Evolutionary conservation across 768 basidiomycete genomes (phyloP).

Genomic region (Sporobolomyces pararoseus): DNA sequence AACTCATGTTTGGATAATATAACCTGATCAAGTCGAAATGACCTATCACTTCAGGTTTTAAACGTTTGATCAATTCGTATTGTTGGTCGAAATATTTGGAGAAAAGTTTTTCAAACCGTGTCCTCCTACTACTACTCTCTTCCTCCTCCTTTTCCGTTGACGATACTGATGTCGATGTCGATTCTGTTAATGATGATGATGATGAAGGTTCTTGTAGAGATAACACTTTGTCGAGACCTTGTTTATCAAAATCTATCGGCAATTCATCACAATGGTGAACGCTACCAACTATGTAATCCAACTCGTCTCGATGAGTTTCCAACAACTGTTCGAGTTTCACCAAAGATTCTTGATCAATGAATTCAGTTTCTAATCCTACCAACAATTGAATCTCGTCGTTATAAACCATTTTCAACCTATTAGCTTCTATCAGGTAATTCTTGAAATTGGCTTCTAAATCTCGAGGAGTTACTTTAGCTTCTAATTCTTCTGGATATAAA

Average conservation of each 20-base stretch:
- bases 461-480: slow-evolving; percentile 60
- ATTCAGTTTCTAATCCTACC: slow-evolving; percentile 89
- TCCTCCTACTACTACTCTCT: too few relatives aligned
- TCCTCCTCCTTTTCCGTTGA: too few relatives aligned
- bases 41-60: slow-evolving; percentile 82
- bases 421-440: slow-evolving; percentile 71
- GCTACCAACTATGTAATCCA: slow-evolving; percentile 88
- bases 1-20: slow-evolving; percentile 59
- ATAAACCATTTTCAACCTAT: slow-evolving; percentile 65
- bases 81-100: slow-evolving; percentile 80
- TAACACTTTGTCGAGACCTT: slow-evolving; percentile 65
- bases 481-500: slow-evolving; percentile 93
- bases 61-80: slow-evolving; percentile 62
- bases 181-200: too few relatives aligned
- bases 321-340: slow-evolving; percentile 60
- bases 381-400: slow-evolving; percentile 66
- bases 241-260: slow-evolving; percentile 85
- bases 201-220: slow-evolving; percentile 48
- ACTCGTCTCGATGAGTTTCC: slow-evolving; percentile 53
- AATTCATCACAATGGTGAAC: slow-evolving; percentile 83
- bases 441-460: slow-evolving; percentile 65
- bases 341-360: slow-evolving; percentile 68
- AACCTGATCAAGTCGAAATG: slow-evolving; percentile 91
- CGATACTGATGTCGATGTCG: too few relatives aligned
- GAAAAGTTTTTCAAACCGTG: too few relatives aligned